These are phyloP conservation scores for Colletotrichum limetticola DNA, from an alignment of 2,329 filamentous ascomycete species.

Conservation along the genomic window DNA sequence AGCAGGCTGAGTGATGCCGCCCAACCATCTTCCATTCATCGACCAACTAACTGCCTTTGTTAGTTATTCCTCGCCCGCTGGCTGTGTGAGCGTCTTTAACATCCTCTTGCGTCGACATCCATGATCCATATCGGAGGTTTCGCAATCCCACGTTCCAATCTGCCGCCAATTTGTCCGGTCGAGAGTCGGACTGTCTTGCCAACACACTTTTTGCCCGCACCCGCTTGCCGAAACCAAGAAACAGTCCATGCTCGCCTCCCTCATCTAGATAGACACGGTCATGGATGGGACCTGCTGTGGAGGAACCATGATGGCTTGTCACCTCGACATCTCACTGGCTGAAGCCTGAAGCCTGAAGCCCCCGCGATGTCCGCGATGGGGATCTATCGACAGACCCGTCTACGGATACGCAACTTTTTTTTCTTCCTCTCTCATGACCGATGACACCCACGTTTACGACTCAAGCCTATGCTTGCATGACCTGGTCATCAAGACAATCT, in stretches of 20 bases:
- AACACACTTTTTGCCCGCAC: slow-evolving; percentile 1
- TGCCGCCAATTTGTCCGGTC: slow-evolving; percentile 17
- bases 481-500: slow-evolving; percentile 1
- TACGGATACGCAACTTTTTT: slow-evolving; percentile 7
- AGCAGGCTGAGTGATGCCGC: background rate
- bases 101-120: background rate
- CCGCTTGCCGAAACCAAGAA: background rate
- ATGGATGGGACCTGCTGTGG: slow-evolving; percentile 9
- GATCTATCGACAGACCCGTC: slow-evolving; percentile 1
- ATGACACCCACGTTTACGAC: slow-evolving; percentile 11
- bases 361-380: background rate
- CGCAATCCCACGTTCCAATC: slow-evolving; percentile 24
- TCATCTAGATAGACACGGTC: background rate
- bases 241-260: background rate
- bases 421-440: background rate
- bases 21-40: slow-evolving; percentile 7
- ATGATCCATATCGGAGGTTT: slow-evolving; percentile 31
- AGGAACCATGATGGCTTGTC: slow-evolving; percentile 1
- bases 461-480: slow-evolving; percentile 21
- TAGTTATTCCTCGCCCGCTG: slow-evolving; percentile 11
- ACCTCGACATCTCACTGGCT: background rate
- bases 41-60: background rate
- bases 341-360: background rate
- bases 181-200: background rate
- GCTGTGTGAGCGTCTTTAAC: slow-evolving; percentile 16